Base-by-base conservation (phyloP, 2,329 filamentous ascomycete species). In the Pseudogymnoascus sp. region DNA sequence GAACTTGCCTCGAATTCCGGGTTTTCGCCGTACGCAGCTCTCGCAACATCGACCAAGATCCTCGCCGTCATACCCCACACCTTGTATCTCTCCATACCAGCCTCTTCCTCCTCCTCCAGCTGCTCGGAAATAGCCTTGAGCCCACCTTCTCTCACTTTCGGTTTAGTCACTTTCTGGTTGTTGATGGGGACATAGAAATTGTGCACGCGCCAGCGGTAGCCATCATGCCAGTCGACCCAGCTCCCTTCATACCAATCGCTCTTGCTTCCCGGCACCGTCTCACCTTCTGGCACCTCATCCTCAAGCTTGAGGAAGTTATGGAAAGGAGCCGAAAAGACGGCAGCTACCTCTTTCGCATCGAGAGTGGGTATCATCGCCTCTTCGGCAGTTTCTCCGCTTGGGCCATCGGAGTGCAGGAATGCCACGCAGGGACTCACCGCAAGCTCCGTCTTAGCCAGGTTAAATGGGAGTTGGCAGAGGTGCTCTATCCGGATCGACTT, bases 21-120 rank as follows among this genome's bases (percentile, higher is more conserved):
- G 73, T 90, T 85, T 77, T 89, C 83, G 1, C 78, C 88, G 74
- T 95, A 98, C 19, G 93, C 93, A 16, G 96, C 82, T 67, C 90
- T 81, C 36, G 93, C 93, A 4, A 90, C 89, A 77, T 98, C 93
- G 4, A 97, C 90, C 63, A 97, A 75, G 63, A 98, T 93, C 62
- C 92, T 81, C 2, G 92, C 93, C 62, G 93, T 98, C 91, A 98
- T 93, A 14, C 93, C 93, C 84, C 93, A 97, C 4, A 98, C 92
- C 69, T 90, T 87, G 77, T 95, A 96, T 39, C 89, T 80, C 45
- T 78, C 78, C 51, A 81, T 68, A 8, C 75, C 72, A 2, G 79
- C 79, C 3, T 76, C 73, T 10, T 76, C 74, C 65, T 81, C 77
- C 66, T 78, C 79, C 64, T 84, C 78, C 14, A 82, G 70, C 66